Percentiles rank a stretch among this genome's conserved stretches.
phyloP scores from a whole-genome alignment of 2,329 filamentous ascomycete genomes.

The Fonsecaea multimorphosa region DNA sequence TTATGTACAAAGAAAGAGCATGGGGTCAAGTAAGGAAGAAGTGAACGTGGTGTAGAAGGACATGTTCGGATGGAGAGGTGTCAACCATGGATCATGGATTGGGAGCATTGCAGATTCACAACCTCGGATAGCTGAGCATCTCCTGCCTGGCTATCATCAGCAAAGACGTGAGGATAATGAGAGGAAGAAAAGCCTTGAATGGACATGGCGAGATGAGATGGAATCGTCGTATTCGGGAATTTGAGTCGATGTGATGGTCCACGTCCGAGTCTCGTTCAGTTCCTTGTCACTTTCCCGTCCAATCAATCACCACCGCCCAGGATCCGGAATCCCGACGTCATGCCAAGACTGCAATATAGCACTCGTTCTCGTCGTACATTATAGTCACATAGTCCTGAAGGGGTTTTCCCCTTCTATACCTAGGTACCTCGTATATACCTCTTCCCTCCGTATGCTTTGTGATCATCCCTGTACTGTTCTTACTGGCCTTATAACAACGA shows the following conservation, averaged over 20 bases:
- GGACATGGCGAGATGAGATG: not conserved
- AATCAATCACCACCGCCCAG: not conserved
- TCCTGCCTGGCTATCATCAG: not conserved
- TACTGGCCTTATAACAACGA: not conserved
- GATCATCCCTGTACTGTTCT: not conserved
- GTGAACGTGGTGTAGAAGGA: not conserved
- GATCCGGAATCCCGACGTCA: not conserved
- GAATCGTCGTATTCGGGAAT: not conserved
- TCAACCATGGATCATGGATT: not conserved
- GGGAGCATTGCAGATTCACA: not conserved
- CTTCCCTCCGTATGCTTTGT: too few relatives aligned
- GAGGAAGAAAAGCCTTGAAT: not conserved
- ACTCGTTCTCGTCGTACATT: too few relatives aligned
- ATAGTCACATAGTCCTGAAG: too few relatives aligned
- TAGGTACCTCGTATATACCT: too few relatives aligned
- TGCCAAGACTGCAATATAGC: not conserved
- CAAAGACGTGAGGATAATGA: not conserved
- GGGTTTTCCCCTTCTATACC: not conserved
- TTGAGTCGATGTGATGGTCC: not conserved
- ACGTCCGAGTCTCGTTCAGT: not conserved
- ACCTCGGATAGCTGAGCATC: not conserved
- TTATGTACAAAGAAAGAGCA: not conserved
- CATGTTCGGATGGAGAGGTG: not conserved
- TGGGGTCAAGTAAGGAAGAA: not conserved
- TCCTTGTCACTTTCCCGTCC: not conserved